phyloP scores from a whole-genome alignment of 768 basidiomycete genomes.

The Calocera cornea region DNA sequence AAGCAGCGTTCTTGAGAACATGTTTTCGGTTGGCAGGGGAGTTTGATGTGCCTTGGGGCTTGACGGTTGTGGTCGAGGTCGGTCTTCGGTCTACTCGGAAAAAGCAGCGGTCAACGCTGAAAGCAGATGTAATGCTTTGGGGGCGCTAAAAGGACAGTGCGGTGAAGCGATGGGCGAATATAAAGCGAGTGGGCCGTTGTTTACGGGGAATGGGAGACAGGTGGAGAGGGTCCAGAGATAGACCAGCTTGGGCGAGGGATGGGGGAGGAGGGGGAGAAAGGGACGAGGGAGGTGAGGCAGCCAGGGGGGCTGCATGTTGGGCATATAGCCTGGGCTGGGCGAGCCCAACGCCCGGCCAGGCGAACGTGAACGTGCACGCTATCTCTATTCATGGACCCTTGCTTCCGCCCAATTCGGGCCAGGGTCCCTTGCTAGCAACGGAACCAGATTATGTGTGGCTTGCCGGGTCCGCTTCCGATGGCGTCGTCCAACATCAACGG shows the following conservation, averaged over 20 bases:
- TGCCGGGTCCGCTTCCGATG: not conserved
- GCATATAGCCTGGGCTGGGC: not conserved
- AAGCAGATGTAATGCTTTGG: not conserved
- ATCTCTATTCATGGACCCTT: conserved; percentile 1
- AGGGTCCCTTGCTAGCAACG: not conserved
- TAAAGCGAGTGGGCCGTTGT: not conserved
- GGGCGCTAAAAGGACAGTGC: not conserved
- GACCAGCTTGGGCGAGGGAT: not conserved
- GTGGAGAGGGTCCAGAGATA: not conserved
- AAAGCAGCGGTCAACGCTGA: not conserved
- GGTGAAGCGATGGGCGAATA: not conserved
- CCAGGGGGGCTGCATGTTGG: not conserved
- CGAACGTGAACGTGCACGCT: not conserved
- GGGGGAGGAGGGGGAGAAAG: not conserved
- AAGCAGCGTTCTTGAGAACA: not conserved
- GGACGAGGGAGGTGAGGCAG: not conserved
- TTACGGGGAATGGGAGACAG: not conserved
- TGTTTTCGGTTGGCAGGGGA: not conserved
- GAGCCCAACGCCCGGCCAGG: not conserved
- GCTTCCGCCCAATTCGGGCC: not conserved
- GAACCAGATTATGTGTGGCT: not conserved
- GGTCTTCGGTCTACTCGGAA: not conserved
- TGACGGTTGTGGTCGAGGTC: not conserved
- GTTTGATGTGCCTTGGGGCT: not conserved
- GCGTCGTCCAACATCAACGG: not conserved